Evolutionary conservation across 2,329 filamentous ascomycete genomes (phyloP).

Genomic region (Cytospora chrysosperma): DNA sequence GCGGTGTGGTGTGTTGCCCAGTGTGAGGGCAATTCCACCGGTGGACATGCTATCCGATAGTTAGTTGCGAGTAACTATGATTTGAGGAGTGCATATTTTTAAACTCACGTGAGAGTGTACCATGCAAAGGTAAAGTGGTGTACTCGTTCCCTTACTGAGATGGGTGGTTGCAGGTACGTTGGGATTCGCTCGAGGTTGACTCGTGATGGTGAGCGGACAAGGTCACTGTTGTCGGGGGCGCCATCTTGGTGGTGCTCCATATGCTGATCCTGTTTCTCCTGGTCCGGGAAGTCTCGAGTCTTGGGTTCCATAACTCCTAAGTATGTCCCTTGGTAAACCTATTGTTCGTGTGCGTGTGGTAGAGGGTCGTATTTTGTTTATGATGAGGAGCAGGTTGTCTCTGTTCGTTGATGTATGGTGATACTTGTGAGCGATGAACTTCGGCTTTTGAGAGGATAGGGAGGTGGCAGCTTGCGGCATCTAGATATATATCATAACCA

Average conservation of each 20-base stretch:
- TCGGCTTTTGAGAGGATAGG: not conserved
- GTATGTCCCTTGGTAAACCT: not conserved
- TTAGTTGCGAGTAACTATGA: not conserved
- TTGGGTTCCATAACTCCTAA: slow-evolving; percentile 13
- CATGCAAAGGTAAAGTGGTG: slow-evolving; percentile 37
- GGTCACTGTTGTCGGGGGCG: not conserved
- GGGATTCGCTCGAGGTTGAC: slow-evolving; percentile 30
- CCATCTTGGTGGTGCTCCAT: slow-evolving; percentile 6
- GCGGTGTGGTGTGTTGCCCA: slow-evolving; percentile 32
- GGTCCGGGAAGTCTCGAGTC: slow-evolving; percentile 14
- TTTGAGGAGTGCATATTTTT: not conserved
- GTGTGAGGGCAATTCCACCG: slow-evolving; percentile 31
- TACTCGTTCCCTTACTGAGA: slow-evolving; percentile 32
- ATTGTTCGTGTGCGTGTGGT: not conserved
- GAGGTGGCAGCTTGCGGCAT: not conserved
- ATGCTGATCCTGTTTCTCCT: slow-evolving; percentile 11
- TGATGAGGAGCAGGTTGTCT: not conserved
- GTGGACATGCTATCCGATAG: slow-evolving; percentile 31
- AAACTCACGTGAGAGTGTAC: slow-evolving; percentile 35
- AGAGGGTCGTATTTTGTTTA: too few relatives aligned
- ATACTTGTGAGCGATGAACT: not conserved
- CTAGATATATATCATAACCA: not conserved
- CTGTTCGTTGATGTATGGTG: not conserved
- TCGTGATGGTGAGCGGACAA: slow-evolving; percentile 2
- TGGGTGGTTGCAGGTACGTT: slow-evolving; percentile 32